phyloP scores from a whole-genome alignment of 2,329 filamentous ascomycete genomes.

The Exophiala calicioides region DNA sequence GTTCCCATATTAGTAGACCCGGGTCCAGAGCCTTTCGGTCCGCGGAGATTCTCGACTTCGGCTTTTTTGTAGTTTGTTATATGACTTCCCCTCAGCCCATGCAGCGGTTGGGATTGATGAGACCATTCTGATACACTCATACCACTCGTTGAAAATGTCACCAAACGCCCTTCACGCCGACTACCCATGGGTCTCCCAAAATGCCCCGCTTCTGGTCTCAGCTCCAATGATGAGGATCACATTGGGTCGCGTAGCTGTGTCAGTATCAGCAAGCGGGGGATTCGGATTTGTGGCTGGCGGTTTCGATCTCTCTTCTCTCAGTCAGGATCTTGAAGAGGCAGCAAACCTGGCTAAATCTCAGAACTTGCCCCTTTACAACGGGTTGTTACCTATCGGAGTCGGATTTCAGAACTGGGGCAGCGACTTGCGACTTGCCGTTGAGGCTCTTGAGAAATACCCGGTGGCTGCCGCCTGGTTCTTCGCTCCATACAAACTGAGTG shows the following conservation, averaged over 20 bases:
- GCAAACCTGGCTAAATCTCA: constrained; percentile 30
- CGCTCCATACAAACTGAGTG: constrained; percentile 36
- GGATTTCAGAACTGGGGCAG: constrained; percentile 44
- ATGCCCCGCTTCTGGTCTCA: constrained; percentile 57
- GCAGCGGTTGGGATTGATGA: background rate
- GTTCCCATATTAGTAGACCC: no score
- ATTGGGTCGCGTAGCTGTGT: constrained; percentile 57
- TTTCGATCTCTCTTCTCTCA: constrained; percentile 43
- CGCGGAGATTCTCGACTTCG: background rate
- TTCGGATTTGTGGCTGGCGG: constrained; percentile 61
- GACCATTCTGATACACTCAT: background rate
- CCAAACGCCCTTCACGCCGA: constrained; percentile 24
- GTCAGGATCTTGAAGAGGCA: constrained; percentile 35
- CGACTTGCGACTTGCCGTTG: constrained; percentile 34
- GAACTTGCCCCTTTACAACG: constrained; percentile 15
- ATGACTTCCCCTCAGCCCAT: no score
- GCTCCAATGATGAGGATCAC: constrained; percentile 71
- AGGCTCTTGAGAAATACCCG: constrained; percentile 35
- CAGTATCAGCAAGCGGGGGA: constrained; percentile 59
- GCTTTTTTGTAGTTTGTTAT: no score
- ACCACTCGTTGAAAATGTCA: constrained; percentile 8
- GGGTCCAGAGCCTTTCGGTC: no score
- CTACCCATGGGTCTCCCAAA: constrained; percentile 59
- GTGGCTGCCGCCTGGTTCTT: constrained; percentile 46
- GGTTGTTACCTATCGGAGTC: constrained; percentile 41